Percentiles rank a stretch among this genome's conserved stretches.
Evolutionary conservation across 176 grass and related monocot genomes (phyloP).

Genomic region (Oryza glumipatula): DNA sequence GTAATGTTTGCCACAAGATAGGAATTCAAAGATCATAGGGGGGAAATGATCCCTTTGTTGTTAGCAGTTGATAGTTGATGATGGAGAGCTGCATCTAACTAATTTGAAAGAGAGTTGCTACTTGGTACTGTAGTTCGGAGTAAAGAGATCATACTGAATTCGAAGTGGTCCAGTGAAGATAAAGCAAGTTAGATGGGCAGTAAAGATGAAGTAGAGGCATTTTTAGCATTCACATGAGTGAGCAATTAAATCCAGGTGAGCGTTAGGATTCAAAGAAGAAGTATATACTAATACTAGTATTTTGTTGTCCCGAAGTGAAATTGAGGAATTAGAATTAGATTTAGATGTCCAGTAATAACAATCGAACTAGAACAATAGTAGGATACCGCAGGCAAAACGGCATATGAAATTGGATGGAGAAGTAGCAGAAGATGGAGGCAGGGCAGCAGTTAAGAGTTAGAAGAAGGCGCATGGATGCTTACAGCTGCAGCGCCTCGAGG

Average conservation of each 20-base stretch:
- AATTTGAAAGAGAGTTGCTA: background rate
- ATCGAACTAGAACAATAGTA: background rate
- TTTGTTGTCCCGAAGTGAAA: background rate
- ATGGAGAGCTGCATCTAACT: no score
- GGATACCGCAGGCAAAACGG: background rate
- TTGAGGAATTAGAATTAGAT: background rate
- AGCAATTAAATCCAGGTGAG: no score
- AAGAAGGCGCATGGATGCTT: background rate
- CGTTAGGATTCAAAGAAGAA: background rate
- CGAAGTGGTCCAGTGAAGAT: no score
- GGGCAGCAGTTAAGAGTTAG: background rate
- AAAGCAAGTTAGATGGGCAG: no score
- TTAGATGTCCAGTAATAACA: background rate
- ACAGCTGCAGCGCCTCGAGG: constrained; percentile 59
- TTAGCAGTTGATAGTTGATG: background rate
- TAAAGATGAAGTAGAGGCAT: background rate
- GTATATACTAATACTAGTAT: background rate
- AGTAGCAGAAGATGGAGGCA: background rate
- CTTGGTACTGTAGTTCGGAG: no score
- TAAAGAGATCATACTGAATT: background rate
- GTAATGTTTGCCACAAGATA: background rate
- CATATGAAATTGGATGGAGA: background rate
- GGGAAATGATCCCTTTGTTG: background rate
- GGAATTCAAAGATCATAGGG: background rate
- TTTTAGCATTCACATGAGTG: no score